Percentiles rank a stretch among this genome's conserved stretches.
Evolutionary conservation across 345 rosid species (phyloP).

Genomic region (Boechera divaricarpa): DNA sequence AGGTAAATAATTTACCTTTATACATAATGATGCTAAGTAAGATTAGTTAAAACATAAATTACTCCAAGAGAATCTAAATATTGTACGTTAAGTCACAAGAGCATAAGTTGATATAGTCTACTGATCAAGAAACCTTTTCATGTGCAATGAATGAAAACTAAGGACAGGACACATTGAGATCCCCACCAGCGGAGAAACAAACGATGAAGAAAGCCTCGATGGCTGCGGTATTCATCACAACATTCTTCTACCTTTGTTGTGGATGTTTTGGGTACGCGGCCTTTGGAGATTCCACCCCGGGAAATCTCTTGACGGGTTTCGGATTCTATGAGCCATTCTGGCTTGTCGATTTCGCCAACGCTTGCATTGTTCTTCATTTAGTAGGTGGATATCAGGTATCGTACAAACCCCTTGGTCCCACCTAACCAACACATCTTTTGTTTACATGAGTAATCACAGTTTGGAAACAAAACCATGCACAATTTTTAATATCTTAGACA

Average conservation of each 20-base stretch:
- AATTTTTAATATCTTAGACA: too few species aligned
- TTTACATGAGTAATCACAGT: too few species aligned
- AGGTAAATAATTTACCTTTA: slow-evolving; percentile 46
- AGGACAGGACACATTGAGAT: slow-evolving; percentile 66
- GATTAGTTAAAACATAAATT: too few species aligned
- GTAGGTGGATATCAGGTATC: slow-evolving; percentile 71
- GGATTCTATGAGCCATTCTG: slow-evolving; percentile 85
- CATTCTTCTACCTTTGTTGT: slow-evolving; percentile 67
- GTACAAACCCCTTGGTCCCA: slow-evolving; percentile 45
- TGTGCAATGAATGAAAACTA: slow-evolving; percentile 3
- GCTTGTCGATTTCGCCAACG: slow-evolving; percentile 73
- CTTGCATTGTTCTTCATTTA: slow-evolving; percentile 75
- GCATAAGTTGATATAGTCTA: too few species aligned
- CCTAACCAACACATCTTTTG: too few species aligned
- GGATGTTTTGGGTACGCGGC: slow-evolving; percentile 87
- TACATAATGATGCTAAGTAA: background rate
- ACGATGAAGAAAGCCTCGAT: slow-evolving; percentile 78
- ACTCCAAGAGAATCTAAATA: too few species aligned
- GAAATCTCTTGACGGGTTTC: slow-evolving; percentile 75
- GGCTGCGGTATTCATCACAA: slow-evolving; percentile 54
- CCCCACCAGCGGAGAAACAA: slow-evolving; percentile 65
- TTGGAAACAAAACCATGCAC: too few species aligned
- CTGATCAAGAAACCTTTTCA: too few species aligned
- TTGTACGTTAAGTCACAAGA: too few species aligned
- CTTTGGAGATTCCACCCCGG: slow-evolving; percentile 72